Evolutionary conservation across 2,329 filamentous ascomycete species (phyloP), one percentile per base, ranked within the genome.

Genomic region (Aspergillus sp.): DNA sequence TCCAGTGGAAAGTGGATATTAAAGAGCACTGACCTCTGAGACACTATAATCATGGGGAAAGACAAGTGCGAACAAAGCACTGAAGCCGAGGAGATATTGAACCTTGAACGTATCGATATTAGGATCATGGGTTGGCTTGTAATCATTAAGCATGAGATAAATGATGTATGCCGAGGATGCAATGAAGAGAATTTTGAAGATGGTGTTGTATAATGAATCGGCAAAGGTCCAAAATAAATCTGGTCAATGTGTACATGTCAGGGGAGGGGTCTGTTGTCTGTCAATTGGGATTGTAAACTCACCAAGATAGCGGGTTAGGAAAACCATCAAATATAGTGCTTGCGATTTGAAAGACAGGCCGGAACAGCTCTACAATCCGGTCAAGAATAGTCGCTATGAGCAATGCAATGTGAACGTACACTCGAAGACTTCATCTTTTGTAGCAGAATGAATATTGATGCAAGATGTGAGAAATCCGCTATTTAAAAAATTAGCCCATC

Each of bases 331-430:
- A 71, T 98, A 98, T 45, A 98, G 79, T 40, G 85, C 88, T 78
- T 98, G 93, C 49, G 91, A 96, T 69, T 98, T 98, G 80, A 98
- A 97, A 11, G 93, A 98, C 70, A 98, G 91, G 58, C 93, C 93
- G 34, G 91, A 85, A 67, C 90, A 95, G 76, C 90, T 96, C 91
- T 96, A 42, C 29, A 34, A 48, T 27, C 32, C 13, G 0, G 39
- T 33, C 19, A 19, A 12, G 8, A 41, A 54, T 41, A 53, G 48
- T 37, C 43, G 32, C 27, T n/a, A 11, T 11, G 28, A 39, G 26
- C 10, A 40, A 27, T 4, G 40, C 11, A 27, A 38, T 30, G 13
- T 31, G 30, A n/a, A 69, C 83, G 49, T 76, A 96, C 91, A 65
- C 88, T 95, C 37, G 93, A 84, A 64, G 86, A 82, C 59, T 85